Evolutionary conservation across 768 basidiomycete genomes (phyloP), one percentile per base, ranked within the genome.

Genomic region (Pleurotus salmoneostramineus): DNA sequence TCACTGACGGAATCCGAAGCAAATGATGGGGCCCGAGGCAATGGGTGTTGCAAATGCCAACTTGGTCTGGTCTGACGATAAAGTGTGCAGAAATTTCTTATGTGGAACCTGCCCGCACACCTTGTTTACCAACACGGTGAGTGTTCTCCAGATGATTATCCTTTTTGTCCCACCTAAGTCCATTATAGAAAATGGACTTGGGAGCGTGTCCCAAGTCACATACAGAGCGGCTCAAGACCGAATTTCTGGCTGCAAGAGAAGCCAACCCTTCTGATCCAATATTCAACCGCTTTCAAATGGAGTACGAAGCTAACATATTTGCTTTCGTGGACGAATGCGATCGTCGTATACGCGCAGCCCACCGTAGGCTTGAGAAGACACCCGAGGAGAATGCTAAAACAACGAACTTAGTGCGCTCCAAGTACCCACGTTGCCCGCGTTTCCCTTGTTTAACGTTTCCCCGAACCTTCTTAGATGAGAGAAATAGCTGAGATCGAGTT

Each of bases 21-120:
- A 97, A 95, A 97, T 96, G 94, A 98, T 98, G 95, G 96, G 94
- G n/a, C 91, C 96, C 47, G 96, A 99, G 76, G 95, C 97, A 15
- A 96, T 99, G 93, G 97, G 97, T 65, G 88, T 95, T 45, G 87
- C 91, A 46, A 93, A 92, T 64, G 88, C 89, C 63, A 95, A 98
- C 74, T 79, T 97, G 59, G 85, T 88, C 62, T 95, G 95, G 91
- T 88, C 85, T 34, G 93, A 95, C 73, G 95, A 96, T 65, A 98
- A 98, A 81, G 96, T 98, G 6, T 98, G 97, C 83, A 84, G 91
- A 69, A 98, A 98, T 76, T 98, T 94, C 77, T 77, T 98, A 33
- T 98, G 96, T 66, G 97, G 97, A 55, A 95, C 93, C n/a, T 99
- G 97, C 70, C 97, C 97, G 2, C 97, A 99, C 72, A 84, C 93